Evolutionary conservation across 768 basidiomycete species (phyloP).

Genomic region (Daedaleopsis nitida): DNA sequence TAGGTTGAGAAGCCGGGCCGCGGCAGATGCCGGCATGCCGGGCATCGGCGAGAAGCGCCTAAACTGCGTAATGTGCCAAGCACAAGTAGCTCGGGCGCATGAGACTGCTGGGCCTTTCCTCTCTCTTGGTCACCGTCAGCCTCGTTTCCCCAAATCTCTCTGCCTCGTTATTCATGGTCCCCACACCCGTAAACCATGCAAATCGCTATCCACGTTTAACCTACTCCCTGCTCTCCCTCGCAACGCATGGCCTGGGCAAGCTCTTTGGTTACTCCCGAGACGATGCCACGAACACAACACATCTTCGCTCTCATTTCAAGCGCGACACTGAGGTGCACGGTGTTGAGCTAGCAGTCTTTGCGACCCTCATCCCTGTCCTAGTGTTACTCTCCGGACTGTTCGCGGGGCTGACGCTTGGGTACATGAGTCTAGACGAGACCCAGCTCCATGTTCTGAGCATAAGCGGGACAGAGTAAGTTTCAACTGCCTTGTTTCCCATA

Average conservation of each 20-base stretch:
- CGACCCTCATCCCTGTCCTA: slow-evolving; percentile 70
- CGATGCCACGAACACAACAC: slow-evolving; percentile 1
- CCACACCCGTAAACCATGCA: slow-evolving; percentile 15
- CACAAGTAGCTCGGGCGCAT: not conserved
- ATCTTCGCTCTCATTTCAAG: slow-evolving; percentile 32
- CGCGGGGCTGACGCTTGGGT: slow-evolving; percentile 84
- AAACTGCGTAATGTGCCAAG: not conserved
- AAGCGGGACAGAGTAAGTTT: slow-evolving; percentile 71
- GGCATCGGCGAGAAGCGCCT: not conserved
- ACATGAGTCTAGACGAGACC: slow-evolving; percentile 88
- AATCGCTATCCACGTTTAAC: slow-evolving; percentile 17
- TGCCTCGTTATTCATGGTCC: slow-evolving; percentile 12
- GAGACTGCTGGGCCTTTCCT: not conserved
- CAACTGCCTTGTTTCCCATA: slow-evolving; percentile 1
- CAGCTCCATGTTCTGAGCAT: slow-evolving; percentile 83
- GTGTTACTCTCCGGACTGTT: slow-evolving; percentile 79
- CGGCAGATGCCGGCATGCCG: not conserved
- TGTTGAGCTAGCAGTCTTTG: slow-evolving; percentile 39
- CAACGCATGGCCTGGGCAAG: slow-evolving; percentile 17
- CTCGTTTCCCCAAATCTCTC: not conserved
- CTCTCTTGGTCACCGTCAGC: slow-evolving; percentile 1
- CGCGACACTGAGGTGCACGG: slow-evolving; percentile 23
- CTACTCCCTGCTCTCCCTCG: slow-evolving; percentile 18
- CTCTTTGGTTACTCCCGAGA: slow-evolving; percentile 11
- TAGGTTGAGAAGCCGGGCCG: not conserved